Percentiles rank a stretch among this genome's conserved stretches.
phyloP scores from a whole-genome alignment of 2,329 filamentous ascomycete species.

The Cercospora zeae-maydis region DNA sequence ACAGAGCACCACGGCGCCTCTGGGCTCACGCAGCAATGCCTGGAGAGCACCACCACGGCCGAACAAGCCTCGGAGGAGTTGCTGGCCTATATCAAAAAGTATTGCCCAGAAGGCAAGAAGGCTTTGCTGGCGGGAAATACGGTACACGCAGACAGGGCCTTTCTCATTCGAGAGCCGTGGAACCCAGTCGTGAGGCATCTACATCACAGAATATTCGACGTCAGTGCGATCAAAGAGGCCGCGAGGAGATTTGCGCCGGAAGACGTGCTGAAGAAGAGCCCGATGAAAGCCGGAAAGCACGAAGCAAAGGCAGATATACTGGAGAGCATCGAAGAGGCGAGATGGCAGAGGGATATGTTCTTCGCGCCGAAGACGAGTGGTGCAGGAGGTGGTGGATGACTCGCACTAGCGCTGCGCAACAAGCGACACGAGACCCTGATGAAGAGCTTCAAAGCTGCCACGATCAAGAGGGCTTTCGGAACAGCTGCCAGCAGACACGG shows the following conservation, averaged over 20 bases:
- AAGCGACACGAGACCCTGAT: background rate
- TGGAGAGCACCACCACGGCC: slow-evolving; percentile 68
- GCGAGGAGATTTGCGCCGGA: slow-evolving; percentile 71
- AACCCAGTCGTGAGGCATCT: slow-evolving; percentile 68
- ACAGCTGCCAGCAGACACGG: background rate
- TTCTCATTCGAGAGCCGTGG: slow-evolving; percentile 73
- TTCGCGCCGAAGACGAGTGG: slow-evolving; percentile 47
- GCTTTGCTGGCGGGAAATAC: slow-evolving; percentile 87
- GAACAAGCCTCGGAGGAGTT: slow-evolving; percentile 68
- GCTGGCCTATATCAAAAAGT: slow-evolving; percentile 70
- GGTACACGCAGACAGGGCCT: slow-evolving; percentile 83
- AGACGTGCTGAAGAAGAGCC: slow-evolving; percentile 59
- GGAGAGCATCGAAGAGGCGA: slow-evolving; percentile 90
- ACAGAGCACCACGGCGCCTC: slow-evolving; percentile 70
- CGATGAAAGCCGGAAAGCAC: slow-evolving; percentile 72
- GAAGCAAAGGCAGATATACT: slow-evolving; percentile 85
- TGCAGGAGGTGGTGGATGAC: slow-evolving; percentile 2
- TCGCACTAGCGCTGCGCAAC: background rate
- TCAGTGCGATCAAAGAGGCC: slow-evolving; percentile 89
- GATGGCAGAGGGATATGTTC: slow-evolving; percentile 70
- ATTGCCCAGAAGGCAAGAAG: slow-evolving; percentile 62
- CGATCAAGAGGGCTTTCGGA: background rate
- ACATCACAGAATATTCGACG: slow-evolving; percentile 87
- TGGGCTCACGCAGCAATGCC: slow-evolving; percentile 75
- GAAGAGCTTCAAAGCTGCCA: background rate